A percentile compares a stretch with the other conserved stretches of the same genome.
phyloP scores from a whole-genome alignment of 768 basidiomycete genomes.

The Xanthoconium purpureum region DNA sequence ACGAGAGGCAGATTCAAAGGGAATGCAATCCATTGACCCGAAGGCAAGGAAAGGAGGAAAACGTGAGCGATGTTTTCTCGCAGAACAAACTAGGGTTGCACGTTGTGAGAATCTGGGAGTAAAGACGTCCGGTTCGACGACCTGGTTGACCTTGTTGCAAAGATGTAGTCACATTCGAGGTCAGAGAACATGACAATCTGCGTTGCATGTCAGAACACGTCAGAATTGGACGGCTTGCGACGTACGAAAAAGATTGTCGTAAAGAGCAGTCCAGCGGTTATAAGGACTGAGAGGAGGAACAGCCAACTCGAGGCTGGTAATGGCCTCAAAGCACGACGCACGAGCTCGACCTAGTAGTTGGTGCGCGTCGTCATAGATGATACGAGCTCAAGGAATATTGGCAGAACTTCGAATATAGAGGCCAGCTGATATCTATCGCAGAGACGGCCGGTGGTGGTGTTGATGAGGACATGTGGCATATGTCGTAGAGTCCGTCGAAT shows the following conservation, averaged over 20 bases:
- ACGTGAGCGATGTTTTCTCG: slow-evolving; percentile 97
- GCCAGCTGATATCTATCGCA: no score
- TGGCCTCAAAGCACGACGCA: no score
- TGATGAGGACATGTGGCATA: no score
- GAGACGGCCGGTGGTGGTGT: no score
- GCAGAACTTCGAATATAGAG: no score
- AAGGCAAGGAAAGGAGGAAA: slow-evolving; percentile 93
- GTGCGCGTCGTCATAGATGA: no score
- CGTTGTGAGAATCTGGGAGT: no score
- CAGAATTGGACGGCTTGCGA: slow-evolving; percentile 19
- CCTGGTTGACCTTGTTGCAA: slow-evolving; percentile 98
- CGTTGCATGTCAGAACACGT: background rate
- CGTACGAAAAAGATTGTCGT: slow-evolving; percentile 99
- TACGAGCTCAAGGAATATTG: no score
- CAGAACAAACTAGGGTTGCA: slow-evolving; percentile 76
- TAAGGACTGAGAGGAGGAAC: no score
- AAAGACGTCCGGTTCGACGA: slow-evolving; percentile 37
- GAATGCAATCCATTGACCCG: slow-evolving; percentile 94
- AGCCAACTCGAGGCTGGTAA: no score
- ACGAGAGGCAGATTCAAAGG: slow-evolving; percentile 87
- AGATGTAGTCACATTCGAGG: slow-evolving; percentile 98
- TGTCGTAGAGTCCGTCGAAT: no score
- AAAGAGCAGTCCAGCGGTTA: slow-evolving; percentile 93
- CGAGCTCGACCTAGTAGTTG: no score
- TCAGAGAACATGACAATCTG: slow-evolving; percentile 99